phyloP scores from a whole-genome alignment of 495 filamentous ascomycete species.

The Podospora anserina region DNA sequence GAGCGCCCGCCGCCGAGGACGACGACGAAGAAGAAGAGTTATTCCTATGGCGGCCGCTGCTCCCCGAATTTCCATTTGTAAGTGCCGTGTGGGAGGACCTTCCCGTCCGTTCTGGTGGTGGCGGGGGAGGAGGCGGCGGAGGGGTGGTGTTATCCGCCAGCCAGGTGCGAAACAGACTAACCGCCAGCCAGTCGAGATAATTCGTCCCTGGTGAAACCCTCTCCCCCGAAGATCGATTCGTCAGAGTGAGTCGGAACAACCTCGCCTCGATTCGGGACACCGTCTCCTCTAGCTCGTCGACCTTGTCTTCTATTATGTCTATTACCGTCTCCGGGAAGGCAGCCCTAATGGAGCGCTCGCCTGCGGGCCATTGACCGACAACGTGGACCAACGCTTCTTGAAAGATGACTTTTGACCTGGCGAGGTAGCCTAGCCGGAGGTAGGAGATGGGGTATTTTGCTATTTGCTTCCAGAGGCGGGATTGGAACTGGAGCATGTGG shows the following conservation, averaged over 20 bases:
- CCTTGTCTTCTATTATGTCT: constrained; percentile 88
- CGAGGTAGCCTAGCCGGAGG: constrained; percentile 81
- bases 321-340: constrained; percentile 68
- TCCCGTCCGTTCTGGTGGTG: constrained; percentile 27
- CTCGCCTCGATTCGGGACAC: constrained; percentile 67
- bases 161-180: constrained; percentile 85
- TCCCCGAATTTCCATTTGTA: constrained; percentile 19
- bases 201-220: constrained; percentile 71
- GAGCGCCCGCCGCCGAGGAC: background rate
- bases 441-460: constrained; percentile 91
- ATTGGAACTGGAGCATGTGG: constrained; percentile 86
- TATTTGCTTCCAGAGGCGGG: constrained; percentile 86
- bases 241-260: constrained; percentile 76
- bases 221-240: constrained; percentile 71
- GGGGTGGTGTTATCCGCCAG: constrained; percentile 81
- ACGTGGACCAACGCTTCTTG: constrained; percentile 87
- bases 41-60: constrained; percentile 17
- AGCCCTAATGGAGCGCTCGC: constrained; percentile 69
- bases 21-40: background rate
- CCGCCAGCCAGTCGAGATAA: constrained; percentile 83
- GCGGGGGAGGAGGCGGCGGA: constrained; percentile 45
- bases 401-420: constrained; percentile 81
- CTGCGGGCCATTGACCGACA: constrained; percentile 85
- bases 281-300: constrained; percentile 73
- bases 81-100: constrained; percentile 40